These are phyloP conservation scores for Hymenoscyphus albidus DNA, from an alignment of 2,329 filamentous ascomycete species.

Conservation along the genomic window DNA sequence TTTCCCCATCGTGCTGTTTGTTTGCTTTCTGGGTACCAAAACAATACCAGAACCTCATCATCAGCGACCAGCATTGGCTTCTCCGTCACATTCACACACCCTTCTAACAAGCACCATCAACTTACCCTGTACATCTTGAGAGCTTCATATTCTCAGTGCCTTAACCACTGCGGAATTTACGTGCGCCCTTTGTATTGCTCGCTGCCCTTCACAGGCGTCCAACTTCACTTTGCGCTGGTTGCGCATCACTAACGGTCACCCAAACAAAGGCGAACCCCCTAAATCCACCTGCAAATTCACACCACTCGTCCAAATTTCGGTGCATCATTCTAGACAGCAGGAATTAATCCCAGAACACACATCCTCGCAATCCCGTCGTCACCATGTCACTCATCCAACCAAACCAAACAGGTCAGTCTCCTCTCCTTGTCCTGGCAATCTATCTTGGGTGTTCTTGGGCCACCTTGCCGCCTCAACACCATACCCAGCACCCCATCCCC, in stretches of 20 bases:
- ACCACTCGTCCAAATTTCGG: not conserved
- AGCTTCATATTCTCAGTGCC: not conserved
- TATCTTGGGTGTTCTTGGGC: slow-evolving; percentile 12
- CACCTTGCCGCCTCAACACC: slow-evolving; percentile 18
- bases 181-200: not conserved
- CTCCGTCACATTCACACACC: not conserved
- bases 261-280: not conserved
- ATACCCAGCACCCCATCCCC: slow-evolving; percentile 24
- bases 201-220: not conserved
- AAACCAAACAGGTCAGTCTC: slow-evolving; percentile 13
- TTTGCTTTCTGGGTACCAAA: not conserved
- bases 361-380: slow-evolving; percentile 3
- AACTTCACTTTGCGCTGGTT: not conserved
- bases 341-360: slow-evolving; percentile 13
- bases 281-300: not conserved
- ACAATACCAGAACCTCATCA: not conserved
- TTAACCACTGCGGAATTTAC: too few relatives aligned
- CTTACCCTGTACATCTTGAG: not conserved
- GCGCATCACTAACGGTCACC: not conserved
- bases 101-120: not conserved
- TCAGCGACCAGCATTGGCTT: not conserved
- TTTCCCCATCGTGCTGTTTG: not conserved
- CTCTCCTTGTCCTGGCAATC: slow-evolving; percentile 11
- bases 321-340: slow-evolving; percentile 6
- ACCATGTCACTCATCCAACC: slow-evolving; percentile 16